Conservation (phyloP, 2,329 filamentous ascomycete genomes). For the Onygenales sp. region DNA sequence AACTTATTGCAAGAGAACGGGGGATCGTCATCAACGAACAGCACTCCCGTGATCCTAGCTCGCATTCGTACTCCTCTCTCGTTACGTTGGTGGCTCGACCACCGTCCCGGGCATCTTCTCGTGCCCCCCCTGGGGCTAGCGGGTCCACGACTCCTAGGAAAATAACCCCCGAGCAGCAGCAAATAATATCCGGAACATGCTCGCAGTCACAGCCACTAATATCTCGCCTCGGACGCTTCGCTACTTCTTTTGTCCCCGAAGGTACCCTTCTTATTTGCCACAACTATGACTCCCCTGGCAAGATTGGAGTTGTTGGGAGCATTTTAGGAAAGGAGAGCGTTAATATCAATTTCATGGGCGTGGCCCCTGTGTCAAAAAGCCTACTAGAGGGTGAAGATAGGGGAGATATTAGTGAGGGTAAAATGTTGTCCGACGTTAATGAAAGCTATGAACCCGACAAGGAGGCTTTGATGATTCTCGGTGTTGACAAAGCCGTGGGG, state of each 20-base stretch:
- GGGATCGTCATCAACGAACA: slow-evolving; percentile 70
- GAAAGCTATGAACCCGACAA: slow-evolving; percentile 31
- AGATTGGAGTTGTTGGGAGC: slow-evolving; percentile 70
- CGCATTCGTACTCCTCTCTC: slow-evolving; percentile 59
- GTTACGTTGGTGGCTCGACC: slow-evolving; percentile 56
- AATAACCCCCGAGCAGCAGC: slow-evolving; percentile 29
- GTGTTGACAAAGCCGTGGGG: slow-evolving; percentile 57
- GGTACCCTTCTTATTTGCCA: slow-evolving; percentile 68
- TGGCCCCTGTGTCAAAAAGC: slow-evolving; percentile 39
- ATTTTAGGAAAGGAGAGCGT: slow-evolving; percentile 60
- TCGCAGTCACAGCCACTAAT: slow-evolving; percentile 46
- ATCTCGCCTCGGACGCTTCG: slow-evolving; percentile 63
- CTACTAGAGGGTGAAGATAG: slow-evolving; percentile 8
- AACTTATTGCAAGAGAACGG: slow-evolving; percentile 64
- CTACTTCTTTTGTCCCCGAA: slow-evolving; percentile 61
- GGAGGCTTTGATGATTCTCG: slow-evolving; percentile 75
- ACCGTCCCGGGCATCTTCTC: slow-evolving; percentile 23
- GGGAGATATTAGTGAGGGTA: slow-evolving; percentile 13
- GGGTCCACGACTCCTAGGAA: slow-evolving; percentile 17
- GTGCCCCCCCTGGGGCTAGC: slow-evolving; percentile 13
- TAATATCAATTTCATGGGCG: slow-evolving; percentile 75
- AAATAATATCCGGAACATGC: slow-evolving; percentile 40
- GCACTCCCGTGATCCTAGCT: slow-evolving; percentile 50
- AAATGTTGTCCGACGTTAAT: slow-evolving; percentile 12
- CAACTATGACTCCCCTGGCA: slow-evolving; percentile 73